Evolutionary conservation across 2,329 filamentous ascomycete species (phyloP), one percentile per base, ranked within the genome.

Genomic region (Claviceps paspali): DNA sequence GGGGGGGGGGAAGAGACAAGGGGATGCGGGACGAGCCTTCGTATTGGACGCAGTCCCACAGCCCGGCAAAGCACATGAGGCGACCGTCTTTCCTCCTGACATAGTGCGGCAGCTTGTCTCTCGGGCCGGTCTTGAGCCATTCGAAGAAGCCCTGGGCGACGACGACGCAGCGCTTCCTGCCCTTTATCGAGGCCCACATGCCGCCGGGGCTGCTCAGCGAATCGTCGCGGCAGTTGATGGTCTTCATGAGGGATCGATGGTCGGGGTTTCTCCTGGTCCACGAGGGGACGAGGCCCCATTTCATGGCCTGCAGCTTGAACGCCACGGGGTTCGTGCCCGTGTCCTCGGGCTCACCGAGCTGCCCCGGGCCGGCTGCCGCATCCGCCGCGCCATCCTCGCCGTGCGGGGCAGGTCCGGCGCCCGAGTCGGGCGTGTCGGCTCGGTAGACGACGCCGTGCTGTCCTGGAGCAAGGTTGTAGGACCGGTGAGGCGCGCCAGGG

Each of bases 171-270:
- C 91, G 70, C 60, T 95, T 94, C 47, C 71, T 74, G 43, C 78
- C 76, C 61, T 95, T 95, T 82, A 96, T 92, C 1, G 73, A 76
- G 29, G 73, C 80, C 91, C 91, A 96, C 77, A 96, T 82, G 9
- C 87, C 86, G 5, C 77, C 73, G 7, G 79, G 69, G 8, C 79
- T 72, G 5, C 73, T 66, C 15, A 96, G 64, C 1, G 84, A 91
- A 57, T 96, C 88, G 51, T 88, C 83, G 3, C 88, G 78, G 55
- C 88, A 96, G 59, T 98, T 96, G 57, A 96, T 96, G 0, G 86
- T 94, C 52, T 81, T 84, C 66, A 93, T 69, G 56, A 85, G 67
- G 1, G 76, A 76, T 19, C 72, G 68, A 50, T 91, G 88, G 51
- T 85, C 76, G 0, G 85, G 83, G 36, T 77, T 77, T 10, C 79